Evolutionary conservation across 148 eudicot species (phyloP).

Genomic region (Vaccinium corymbosum): DNA sequence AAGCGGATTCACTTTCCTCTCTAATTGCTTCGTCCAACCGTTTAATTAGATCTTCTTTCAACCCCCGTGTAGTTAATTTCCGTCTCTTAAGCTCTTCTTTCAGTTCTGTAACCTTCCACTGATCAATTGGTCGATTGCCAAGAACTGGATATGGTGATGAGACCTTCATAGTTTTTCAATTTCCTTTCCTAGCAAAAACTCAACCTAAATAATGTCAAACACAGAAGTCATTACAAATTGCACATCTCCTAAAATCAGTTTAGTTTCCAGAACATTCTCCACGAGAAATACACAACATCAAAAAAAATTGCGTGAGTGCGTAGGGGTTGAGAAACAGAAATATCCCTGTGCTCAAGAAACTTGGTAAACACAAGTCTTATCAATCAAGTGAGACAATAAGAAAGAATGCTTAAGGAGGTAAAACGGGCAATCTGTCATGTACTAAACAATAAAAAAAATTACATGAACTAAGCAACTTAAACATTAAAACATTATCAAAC

Average conservation of each 20-base stretch:
- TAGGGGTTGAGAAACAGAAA: too few relatives aligned
- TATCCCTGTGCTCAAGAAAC: too few relatives aligned
- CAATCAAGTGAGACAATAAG: background rate
- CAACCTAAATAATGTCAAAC: slow-evolving; percentile 20
- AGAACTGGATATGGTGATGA: slow-evolving; percentile 61
- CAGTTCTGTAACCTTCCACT: slow-evolving; percentile 88
- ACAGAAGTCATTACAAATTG: background rate
- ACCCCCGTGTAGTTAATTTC: slow-evolving; percentile 61
- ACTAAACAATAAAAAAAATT: background rate
- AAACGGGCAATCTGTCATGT: background rate
- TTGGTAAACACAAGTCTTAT: background rate
- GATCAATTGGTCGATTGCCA: slow-evolving; percentile 71
- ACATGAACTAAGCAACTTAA: background rate
- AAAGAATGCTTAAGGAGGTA: background rate
- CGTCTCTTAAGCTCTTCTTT: slow-evolving; percentile 91
- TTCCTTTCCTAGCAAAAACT: background rate
- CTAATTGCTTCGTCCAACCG: slow-evolving; percentile 69
- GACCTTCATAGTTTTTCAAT: slow-evolving; percentile 23
- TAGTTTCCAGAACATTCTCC: background rate
- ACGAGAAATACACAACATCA: background rate
- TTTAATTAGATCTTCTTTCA: slow-evolving; percentile 75
- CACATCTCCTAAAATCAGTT: too few relatives aligned
- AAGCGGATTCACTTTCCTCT: slow-evolving; percentile 38
- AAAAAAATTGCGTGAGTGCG: too few relatives aligned
- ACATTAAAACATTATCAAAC: background rate